phyloP scores from a whole-genome alignment of 208 protist genomes.

The Crithidia thermophila region DNA sequence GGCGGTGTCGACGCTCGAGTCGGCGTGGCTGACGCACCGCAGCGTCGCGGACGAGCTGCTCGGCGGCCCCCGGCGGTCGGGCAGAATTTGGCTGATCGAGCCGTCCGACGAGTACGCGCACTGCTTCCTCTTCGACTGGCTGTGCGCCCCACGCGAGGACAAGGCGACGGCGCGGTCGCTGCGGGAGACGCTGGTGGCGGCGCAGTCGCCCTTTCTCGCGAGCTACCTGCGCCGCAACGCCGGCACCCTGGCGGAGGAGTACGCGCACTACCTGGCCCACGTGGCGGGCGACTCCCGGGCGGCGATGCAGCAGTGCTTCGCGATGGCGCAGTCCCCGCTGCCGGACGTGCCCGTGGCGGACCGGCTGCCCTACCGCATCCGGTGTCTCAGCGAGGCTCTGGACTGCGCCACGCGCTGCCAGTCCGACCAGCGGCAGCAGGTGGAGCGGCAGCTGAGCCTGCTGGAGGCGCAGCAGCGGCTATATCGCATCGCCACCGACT shows the following conservation, averaged over 20 bases:
- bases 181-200: conserved; percentile 65
- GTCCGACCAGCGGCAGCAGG: conserved; percentile 65
- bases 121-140: conserved; percentile 87
- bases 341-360: conserved; percentile 60
- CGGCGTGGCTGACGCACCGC: conserved; percentile 79
- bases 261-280: conserved; percentile 78
- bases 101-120: conserved; percentile 85
- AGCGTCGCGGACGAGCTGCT: conserved; percentile 81
- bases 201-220: conserved; percentile 73
- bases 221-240: conserved; percentile 72
- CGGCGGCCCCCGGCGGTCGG: conserved; percentile 70
- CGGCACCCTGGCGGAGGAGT: conserved; percentile 62
- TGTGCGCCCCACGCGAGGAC: conserved; percentile 73
- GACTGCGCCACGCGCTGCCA: conserved; percentile 69
- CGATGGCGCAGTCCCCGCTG: conserved; percentile 69
- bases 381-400: conserved; percentile 71
- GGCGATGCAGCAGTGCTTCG: conserved; percentile 77
- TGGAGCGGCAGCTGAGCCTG: conserved; percentile 69
- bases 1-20: conserved; percentile 58
- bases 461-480: conserved; percentile 78
- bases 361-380: conserved; percentile 71
- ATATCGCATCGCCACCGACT: conserved; percentile 57
- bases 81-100: conserved; percentile 88
- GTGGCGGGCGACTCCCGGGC: conserved; percentile 58
- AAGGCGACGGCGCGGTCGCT: conserved; percentile 47